These are phyloP conservation scores for Mortierella antarctica DNA, from an alignment of 192 early-diverging fungal species.

Conservation along the genomic window DNA sequence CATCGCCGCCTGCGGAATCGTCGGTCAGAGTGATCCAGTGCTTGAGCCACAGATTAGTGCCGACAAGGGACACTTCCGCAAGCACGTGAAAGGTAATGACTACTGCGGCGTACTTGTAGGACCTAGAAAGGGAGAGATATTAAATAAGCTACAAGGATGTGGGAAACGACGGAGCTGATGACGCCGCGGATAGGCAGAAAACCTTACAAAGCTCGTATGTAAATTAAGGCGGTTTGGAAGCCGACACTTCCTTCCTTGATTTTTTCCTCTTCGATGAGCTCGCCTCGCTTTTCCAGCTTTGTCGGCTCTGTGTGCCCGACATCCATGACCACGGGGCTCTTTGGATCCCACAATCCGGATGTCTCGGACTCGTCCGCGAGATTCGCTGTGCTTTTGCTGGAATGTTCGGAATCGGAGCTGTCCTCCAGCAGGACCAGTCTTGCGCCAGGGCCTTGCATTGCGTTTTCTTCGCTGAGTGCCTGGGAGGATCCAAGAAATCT, in stretches of 20 bases:
- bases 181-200: constrained; percentile 16
- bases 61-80: constrained; percentile 55
- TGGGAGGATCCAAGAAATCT: constrained; percentile 47
- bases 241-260: constrained; percentile 24
- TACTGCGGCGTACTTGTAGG: constrained; percentile 51
- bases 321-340: neutral
- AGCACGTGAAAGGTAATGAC: constrained; percentile 60
- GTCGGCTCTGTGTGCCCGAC: neutral
- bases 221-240: constrained; percentile 24
- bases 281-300: neutral
- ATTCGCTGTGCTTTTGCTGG: too few relatives aligned
- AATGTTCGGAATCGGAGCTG: too few relatives aligned
- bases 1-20: constrained; percentile 11
- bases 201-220: constrained; percentile 36
- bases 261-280: constrained; percentile 20
- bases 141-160: constrained; percentile 4
- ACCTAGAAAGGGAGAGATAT: neutral
- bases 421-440: too few relatives aligned
- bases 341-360: neutral
- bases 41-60: constrained; percentile 70
- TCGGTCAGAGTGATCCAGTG: constrained; percentile 62
- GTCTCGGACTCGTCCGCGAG: too few relatives aligned
- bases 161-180: neutral
- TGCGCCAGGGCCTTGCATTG: neutral
- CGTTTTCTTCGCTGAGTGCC: constrained; percentile 55